phyloP scores from a whole-genome alignment of 1,139 yeast species.

The Saccharomyces hybrid region DNA sequence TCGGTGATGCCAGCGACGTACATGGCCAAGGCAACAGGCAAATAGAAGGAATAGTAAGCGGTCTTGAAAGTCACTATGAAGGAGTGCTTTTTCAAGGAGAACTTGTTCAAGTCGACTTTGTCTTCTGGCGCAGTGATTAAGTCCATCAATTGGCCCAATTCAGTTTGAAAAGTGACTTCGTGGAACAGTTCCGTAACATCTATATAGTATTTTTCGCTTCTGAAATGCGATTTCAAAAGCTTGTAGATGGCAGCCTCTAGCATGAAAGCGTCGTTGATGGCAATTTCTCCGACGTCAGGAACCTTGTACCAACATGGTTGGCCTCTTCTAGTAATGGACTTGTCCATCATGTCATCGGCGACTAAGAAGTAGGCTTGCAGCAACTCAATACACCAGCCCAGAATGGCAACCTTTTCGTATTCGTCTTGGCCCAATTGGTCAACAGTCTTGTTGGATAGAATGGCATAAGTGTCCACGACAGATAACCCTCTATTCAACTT shows the following conservation, averaged over 20 bases:
- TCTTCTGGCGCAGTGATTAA: slow-evolving; percentile 97
- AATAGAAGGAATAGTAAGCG: slow-evolving; percentile 93
- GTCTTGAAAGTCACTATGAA: slow-evolving; percentile 96
- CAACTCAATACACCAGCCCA: slow-evolving; percentile 95
- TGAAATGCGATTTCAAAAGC: slow-evolving; percentile 83
- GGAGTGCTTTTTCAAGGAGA: slow-evolving; percentile 82
- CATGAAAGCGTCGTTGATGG: slow-evolving; percentile 96
- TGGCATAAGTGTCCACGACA: slow-evolving; percentile 85
- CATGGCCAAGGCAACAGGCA: slow-evolving; percentile 98
- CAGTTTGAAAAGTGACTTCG: slow-evolving; percentile 94
- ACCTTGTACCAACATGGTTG: slow-evolving; percentile 96
- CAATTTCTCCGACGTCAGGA: slow-evolving; percentile 79
- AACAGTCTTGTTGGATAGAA: slow-evolving; percentile 55
- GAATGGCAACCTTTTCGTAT: slow-evolving; percentile 76
- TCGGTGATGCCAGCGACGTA: slow-evolving; percentile 73
- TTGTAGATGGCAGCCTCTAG: slow-evolving; percentile 91
- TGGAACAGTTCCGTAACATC: slow-evolving; percentile 89
- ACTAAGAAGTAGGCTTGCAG: slow-evolving; percentile 95
- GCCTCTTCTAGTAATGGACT: slow-evolving; percentile 93
- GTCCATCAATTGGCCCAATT: slow-evolving; percentile 92
- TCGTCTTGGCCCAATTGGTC: slow-evolving; percentile 60
- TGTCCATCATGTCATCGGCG: slow-evolving; percentile 99
- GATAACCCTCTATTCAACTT: slow-evolving; percentile 94
- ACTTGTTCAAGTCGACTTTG: slow-evolving; percentile 77
- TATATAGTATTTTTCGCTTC: slow-evolving; percentile 71